Percentiles rank a stretch among this genome's conserved stretches.
phyloP scores from a whole-genome alignment of 192 early-diverging fungal species.

The Entomortierella chlamydospora region DNA sequence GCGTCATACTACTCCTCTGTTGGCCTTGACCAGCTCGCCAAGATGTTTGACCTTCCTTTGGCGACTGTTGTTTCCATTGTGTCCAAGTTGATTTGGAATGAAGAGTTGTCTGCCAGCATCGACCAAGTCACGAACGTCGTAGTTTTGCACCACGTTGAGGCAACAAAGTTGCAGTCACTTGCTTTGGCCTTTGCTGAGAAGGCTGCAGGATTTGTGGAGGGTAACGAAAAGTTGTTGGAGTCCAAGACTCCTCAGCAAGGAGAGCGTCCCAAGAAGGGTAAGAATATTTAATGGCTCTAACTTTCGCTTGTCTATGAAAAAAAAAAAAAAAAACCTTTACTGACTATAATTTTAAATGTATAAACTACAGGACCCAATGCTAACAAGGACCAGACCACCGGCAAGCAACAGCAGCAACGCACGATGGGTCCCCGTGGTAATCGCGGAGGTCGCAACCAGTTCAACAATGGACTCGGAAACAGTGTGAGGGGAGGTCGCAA shows the following conservation, averaged over 20 bases:
- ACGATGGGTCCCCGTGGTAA: constrained; percentile 42
- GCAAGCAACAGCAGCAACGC: constrained; percentile 47
- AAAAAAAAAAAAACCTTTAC: background rate
- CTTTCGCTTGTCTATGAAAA: too few species aligned
- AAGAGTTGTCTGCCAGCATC: constrained; percentile 90
- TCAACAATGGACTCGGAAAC: constrained; percentile 53
- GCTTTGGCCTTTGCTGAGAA: constrained; percentile 91
- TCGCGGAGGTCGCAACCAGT: constrained; percentile 47
- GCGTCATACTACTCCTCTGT: constrained; percentile 91
- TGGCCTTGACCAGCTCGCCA: constrained; percentile 81
- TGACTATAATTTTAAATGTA: background rate
- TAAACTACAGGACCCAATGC: constrained; percentile 23
- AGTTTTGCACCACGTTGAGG: constrained; percentile 83
- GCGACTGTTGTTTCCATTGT: constrained; percentile 78
- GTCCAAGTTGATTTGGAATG: constrained; percentile 94
- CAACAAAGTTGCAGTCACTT: constrained; percentile 84
- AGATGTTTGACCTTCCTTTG: constrained; percentile 88
- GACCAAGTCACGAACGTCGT: constrained; percentile 86
- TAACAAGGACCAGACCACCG: constrained; percentile 34
- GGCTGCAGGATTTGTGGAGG: constrained; percentile 85
- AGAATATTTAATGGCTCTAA: background rate
- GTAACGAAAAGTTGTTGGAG: constrained; percentile 93
- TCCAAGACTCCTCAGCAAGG: constrained; percentile 61
- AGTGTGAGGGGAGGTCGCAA: constrained; percentile 52
- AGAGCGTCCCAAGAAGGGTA: constrained; percentile 51